These are phyloP conservation scores for Fragilariopsis cylindrus DNA, from an alignment of 108 stramenopile genomes.

Conservation along the genomic window DNA sequence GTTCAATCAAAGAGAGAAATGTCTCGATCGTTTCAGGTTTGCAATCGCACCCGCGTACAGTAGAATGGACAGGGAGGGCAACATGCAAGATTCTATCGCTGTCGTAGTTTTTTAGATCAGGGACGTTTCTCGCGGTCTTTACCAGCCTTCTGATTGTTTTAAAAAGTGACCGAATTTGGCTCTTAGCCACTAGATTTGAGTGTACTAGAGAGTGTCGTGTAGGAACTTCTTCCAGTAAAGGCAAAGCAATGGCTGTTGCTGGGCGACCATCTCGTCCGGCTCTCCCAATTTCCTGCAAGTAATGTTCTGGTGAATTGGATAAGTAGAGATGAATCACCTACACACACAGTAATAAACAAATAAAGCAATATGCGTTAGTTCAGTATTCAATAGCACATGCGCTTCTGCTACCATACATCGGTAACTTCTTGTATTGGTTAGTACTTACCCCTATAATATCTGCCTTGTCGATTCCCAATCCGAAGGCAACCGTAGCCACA, in stretches of 20 bases:
- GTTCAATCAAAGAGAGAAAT: slow-evolving; percentile 74
- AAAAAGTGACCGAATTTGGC: slow-evolving; percentile 59
- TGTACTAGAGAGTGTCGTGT: slow-evolving; percentile 76
- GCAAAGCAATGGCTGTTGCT: slow-evolving; percentile 75
- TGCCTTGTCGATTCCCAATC: slow-evolving; percentile 97
- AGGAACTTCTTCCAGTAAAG: slow-evolving; percentile 70
- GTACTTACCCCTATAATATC: slow-evolving; percentile 71
- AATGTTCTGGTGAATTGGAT: slow-evolving; percentile 91
- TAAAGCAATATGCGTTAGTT: no score
- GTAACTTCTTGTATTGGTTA: background rate
- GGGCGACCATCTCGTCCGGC: slow-evolving; percentile 94
- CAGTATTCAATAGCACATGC: no score
- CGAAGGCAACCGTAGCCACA: slow-evolving; percentile 96
- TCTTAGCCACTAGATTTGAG: slow-evolving; percentile 64
- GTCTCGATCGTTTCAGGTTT: slow-evolving; percentile 90
- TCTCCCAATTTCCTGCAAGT: slow-evolving; percentile 96
- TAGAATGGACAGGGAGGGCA: slow-evolving; percentile 54
- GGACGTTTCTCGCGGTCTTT: background rate
- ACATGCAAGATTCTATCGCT: slow-evolving; percentile 37
- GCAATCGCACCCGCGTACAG: slow-evolving; percentile 61
- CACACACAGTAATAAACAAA: background rate
- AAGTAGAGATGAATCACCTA: slow-evolving; percentile 84
- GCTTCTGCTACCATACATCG: no score
- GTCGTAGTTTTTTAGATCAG: background rate
- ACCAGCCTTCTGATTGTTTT: background rate